Evolutionary conservation across 2,329 filamentous ascomycete species (phyloP).

Genomic region (Fusarium tupiense): DNA sequence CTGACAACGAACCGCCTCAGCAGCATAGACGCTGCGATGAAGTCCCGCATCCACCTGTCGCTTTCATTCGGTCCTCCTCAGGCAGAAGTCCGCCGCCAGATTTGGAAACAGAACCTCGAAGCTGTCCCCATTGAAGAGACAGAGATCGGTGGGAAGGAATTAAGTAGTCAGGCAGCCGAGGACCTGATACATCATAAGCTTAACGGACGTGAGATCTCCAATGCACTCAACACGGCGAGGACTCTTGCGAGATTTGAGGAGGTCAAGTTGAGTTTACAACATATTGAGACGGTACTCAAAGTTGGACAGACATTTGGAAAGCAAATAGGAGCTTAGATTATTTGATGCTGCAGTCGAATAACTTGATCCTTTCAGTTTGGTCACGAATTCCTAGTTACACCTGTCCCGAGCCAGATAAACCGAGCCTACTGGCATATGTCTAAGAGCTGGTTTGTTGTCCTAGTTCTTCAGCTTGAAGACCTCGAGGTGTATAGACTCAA

Average conservation of each 20-base stretch:
- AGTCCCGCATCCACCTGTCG: not conserved
- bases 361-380: rapidly evolving
- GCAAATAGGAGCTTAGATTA: not conserved
- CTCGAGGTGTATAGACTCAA: no score
- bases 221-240: not conserved
- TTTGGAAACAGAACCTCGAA: not conserved
- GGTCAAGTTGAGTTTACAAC: not conserved
- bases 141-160: not conserved
- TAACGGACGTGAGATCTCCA: not conserved
- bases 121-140: not conserved
- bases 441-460: no score
- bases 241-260: not conserved
- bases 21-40: not conserved
- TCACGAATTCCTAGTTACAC: not conserved
- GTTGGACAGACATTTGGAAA: not conserved
- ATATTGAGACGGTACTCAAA: not conserved
- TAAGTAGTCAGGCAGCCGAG: not conserved
- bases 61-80: not conserved
- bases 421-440: no score
- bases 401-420: no score
- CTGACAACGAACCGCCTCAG: not conserved
- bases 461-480: no score
- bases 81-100: not conserved
- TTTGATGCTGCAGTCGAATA: not conserved
- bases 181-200: not conserved